These are phyloP conservation scores for Boletus pseudopeckii DNA, from an alignment of 768 basidiomycete genomes.

Conservation along the genomic window DNA sequence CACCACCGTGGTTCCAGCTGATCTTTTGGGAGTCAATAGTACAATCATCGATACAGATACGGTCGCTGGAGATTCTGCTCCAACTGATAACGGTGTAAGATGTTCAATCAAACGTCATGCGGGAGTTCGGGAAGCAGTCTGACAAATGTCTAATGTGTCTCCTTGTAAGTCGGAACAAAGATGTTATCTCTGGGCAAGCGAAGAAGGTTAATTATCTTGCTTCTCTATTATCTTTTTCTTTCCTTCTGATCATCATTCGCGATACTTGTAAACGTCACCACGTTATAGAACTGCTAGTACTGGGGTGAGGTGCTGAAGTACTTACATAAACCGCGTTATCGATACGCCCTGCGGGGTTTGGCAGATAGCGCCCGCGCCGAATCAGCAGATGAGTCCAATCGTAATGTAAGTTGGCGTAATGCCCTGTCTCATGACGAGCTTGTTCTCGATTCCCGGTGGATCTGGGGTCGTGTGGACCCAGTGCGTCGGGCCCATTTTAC, in stretches of 20 bases:
- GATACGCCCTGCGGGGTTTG: background rate
- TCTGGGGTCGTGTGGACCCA: slow-evolving; percentile 2
- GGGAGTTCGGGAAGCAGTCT: background rate
- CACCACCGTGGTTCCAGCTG: too few species aligned
- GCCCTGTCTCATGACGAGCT: background rate
- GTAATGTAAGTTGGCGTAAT: background rate
- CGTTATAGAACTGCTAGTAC: background rate
- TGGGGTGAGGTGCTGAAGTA: background rate
- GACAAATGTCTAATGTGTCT: background rate
- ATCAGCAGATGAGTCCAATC: background rate
- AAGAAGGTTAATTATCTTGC: background rate
- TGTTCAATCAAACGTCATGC: background rate
- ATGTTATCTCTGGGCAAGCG: background rate
- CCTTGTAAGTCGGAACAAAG: background rate
- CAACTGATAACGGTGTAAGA: background rate
- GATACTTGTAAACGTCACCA: background rate
- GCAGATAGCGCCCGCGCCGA: background rate
- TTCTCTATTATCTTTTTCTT: too few species aligned
- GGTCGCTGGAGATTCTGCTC: background rate
- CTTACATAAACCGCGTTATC: background rate
- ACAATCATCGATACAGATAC: background rate
- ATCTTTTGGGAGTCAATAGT: too few species aligned
- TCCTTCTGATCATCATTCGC: background rate
- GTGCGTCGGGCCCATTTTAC: background rate
- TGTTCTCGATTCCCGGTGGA: background rate